phyloP scores from a whole-genome alignment of 352 stramenopile species.

The Phytophthora fragariae region DNA sequence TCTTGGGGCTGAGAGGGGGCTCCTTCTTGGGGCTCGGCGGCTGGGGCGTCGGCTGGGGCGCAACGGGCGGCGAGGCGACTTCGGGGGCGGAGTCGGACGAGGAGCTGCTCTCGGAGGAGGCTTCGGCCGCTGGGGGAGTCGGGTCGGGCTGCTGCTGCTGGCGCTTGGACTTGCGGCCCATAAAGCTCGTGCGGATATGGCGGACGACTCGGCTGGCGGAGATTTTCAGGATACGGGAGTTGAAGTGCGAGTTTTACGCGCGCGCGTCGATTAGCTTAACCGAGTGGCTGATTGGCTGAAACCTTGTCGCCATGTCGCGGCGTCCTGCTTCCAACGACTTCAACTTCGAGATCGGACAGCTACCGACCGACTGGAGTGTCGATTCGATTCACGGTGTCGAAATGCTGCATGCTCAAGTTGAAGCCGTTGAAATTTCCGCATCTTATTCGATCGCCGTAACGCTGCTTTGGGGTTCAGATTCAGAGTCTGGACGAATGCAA shows the following conservation, averaged over 20 bases:
- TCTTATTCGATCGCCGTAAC: too few relatives aligned
- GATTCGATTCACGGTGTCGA: too few relatives aligned
- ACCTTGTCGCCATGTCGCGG: neutral
- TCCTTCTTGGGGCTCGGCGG: conserved; percentile 27
- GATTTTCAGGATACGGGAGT: conserved; percentile 23
- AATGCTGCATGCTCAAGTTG: too few relatives aligned
- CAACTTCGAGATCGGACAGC: neutral
- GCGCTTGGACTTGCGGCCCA: conserved; percentile 44
- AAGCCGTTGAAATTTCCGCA: too few relatives aligned
- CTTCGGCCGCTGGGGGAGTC: conserved; percentile 12
- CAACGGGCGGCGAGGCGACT: conserved; percentile 19
- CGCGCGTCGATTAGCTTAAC: neutral
- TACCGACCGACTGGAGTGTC: too few relatives aligned
- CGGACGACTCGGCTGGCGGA: conserved; percentile 38
- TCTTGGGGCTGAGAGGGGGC: conserved; percentile 12
- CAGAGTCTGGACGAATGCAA: too few relatives aligned
- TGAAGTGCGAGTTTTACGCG: conserved; percentile 13
- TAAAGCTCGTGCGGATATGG: conserved; percentile 34
- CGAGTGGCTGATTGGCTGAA: neutral
- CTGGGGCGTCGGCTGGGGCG: conserved; percentile 20
- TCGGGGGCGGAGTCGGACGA: conserved; percentile 29
- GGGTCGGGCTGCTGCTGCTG: conserved; percentile 21
- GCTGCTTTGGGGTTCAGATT: too few relatives aligned
- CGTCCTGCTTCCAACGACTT: neutral
- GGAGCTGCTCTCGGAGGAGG: conserved; percentile 27